Base-by-base conservation (phyloP, 2,329 filamentous ascomycete species). In the Apiospora saccharicola region DNA sequence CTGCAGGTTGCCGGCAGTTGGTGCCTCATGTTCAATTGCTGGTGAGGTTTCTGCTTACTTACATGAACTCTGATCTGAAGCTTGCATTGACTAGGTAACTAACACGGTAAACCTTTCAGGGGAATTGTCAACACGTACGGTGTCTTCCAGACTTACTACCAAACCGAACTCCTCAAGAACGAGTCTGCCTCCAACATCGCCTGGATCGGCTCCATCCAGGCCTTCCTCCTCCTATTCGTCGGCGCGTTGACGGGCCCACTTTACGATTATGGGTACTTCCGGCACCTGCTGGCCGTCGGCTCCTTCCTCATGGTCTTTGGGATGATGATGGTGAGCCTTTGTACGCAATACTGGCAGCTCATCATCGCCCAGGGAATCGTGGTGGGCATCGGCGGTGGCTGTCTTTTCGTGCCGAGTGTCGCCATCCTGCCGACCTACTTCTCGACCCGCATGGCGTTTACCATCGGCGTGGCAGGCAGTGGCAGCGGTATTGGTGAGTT, bases 311-410 rank as follows among this genome's bases (percentile, higher is more conserved):
- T 89, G 76, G 81, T 90, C 41, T 87, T 91, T 71, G 87, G 87
- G 5, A 78, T 91, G 13, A 91, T 92, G 89, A 89, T 91, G 87
- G 85, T 87, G 1, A 87, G 85, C 49, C 81, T 91, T n/a, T 78
- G 77, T 13, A 78, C 77, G 47, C 46, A 82, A 74, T 84, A 82
- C 78, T 85, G 83, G 76, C 83, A 85, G 75, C 79, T 84, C 76
- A 75, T 85, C 72, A 80, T 85, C 7, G 77, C 82, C 19, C 83
- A 85, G 75, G 77, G 78, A 43, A 69, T 84, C 46, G 76, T 81
- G 26, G 74, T 75, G 44, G 76, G 79, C 14, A 71, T 84, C n/a
- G 83, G 80, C 19, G 79, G 78, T 72, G 77, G 80, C 22, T 82
- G 78, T 47, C 74, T 81, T 47, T 83, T 84, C 77, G 81, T 80